Evolutionary conservation across 2,329 filamentous ascomycete genomes (phyloP).

Genomic region (Daldinia sp.): DNA sequence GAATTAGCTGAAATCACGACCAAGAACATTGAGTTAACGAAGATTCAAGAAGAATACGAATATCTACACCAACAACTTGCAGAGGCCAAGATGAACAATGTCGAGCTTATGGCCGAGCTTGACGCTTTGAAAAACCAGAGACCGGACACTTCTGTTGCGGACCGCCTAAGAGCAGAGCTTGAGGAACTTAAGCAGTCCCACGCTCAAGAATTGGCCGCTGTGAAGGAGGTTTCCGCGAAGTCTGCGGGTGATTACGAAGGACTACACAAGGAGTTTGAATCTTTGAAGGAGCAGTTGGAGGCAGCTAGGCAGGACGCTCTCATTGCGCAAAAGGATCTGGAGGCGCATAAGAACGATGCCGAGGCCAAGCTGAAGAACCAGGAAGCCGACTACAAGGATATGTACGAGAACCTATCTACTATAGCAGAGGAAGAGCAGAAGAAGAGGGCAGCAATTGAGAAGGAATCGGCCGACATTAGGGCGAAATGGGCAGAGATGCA

Average conservation of each 20-base stretch:
- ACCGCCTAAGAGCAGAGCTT: slow-evolving; percentile 61
- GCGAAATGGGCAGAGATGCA: slow-evolving; percentile 49
- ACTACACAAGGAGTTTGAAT: slow-evolving; percentile 45
- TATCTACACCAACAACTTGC: slow-evolving; percentile 63
- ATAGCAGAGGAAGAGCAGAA: slow-evolving; percentile 66
- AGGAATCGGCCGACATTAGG: slow-evolving; percentile 45
- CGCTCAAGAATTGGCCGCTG: slow-evolving; percentile 53
- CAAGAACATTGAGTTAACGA: slow-evolving; percentile 51
- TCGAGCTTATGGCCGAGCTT: slow-evolving; percentile 66
- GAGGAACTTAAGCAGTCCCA: slow-evolving; percentile 57
- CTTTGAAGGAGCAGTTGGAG: slow-evolving; percentile 55
- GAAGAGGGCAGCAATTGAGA: slow-evolving; percentile 45
- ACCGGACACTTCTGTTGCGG: slow-evolving; percentile 62
- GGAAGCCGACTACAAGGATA: slow-evolving; percentile 67
- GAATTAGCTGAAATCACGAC: slow-evolving; percentile 49
- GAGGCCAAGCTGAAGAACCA: slow-evolving; percentile 63
- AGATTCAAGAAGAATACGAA: slow-evolving; percentile 58
- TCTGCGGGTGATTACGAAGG: slow-evolving; percentile 42
- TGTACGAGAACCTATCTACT: slow-evolving; percentile 69
- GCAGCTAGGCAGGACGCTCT: slow-evolving; percentile 47
- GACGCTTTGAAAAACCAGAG: slow-evolving; percentile 65
- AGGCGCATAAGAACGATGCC: slow-evolving; percentile 60
- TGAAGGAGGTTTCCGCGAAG: slow-evolving; percentile 48
- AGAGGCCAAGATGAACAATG: slow-evolving; percentile 67
- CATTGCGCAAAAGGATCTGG: slow-evolving; percentile 61